Base-by-base conservation (phyloP, 495 filamentous ascomycete species). In the Penicillium diatomitis region DNA sequence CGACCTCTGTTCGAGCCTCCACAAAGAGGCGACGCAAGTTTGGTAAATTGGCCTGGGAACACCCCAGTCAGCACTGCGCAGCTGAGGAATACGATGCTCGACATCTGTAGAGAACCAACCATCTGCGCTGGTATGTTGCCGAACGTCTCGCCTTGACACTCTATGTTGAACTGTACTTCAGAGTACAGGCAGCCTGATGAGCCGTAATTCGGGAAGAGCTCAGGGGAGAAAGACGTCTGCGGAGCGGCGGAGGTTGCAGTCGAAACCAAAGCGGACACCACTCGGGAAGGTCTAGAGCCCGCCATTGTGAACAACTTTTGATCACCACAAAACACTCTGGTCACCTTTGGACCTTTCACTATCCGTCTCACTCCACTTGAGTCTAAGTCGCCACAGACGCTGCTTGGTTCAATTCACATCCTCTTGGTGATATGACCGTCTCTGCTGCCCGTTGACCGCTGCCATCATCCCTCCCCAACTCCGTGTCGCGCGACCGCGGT, bases 1-100 rank as follows among this genome's bases (percentile, higher is more conserved):
- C 92, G 46, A 86, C 83, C 54, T 97, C 94, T 4, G 88, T 88
- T 46, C 92, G 77, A 8, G 94, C 89, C 69, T 96, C 90, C 44
- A 96, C 94, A 66, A 98, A 97, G 45, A 98, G 83, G 29, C 92
- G 90, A 39, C 92, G 84, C 35, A 98, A 78, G 64, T 98, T 98
- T 38, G 92, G 92, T 43, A 98, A 83, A 67, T 86, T 92, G 53
- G 84, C 86, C 88, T 86, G 53, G 27, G 47, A 50, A 46, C 44
- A 39, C 2, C 20, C 20, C 20, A 20, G 20, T 20, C 20, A 20
- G 20, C 20, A 20, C 20, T 20, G 20, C 20, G 20, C 20, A 20
- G 20, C 20, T 20, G 20, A 20, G 20, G 20, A 20, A 20, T 0
- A 20, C 20, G 20, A 20, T 20, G 20, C 20, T 20, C 20, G 20